Base-by-base conservation (phyloP, 2,329 filamentous ascomycete species). In the Nemania serpens region DNA sequence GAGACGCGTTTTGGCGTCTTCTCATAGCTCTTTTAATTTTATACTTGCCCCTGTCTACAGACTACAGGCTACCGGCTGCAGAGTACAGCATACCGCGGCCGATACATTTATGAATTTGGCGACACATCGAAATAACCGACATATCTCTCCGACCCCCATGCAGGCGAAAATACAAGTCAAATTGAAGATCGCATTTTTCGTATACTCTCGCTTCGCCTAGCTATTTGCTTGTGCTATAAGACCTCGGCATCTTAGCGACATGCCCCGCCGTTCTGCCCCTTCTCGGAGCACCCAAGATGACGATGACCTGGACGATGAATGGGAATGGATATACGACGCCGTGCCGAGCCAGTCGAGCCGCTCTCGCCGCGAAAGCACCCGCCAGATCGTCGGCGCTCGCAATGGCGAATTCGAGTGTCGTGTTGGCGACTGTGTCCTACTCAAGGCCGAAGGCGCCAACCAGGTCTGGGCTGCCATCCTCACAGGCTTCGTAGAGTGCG, bases 391-490 rank as follows among this genome's bases (percentile, higher is more conserved):
- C 42, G 95, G 91, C 3, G 95, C 94, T 18, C 86, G 86, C 25
- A 93, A 93, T 83, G 93, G 93, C 22, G 81, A 75, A 12, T 97
- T 97, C 66, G 84, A 89, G 71, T 97, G 93, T 77, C 83, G 79
- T 55, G 74, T 97, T 39, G 95, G 95, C 46, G 93, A 99, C 71
- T 85, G 87, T 18, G 89, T 98, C 37, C 81, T 98, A 42, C 82
- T 99, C 57, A 96, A 96, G 75, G 91, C 93, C 1, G 91, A 96
- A 41, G 92, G 91, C 3, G 85, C 86, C 42, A 91, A 91, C 66
- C 92, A 96, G 70, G 90, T 93, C 11, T 99, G 95, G 93, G 90
- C 96, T 2, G 95, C 91, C 36, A 87, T 99, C 63, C 89, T 97
- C 54, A 90, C 89, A 70, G 88, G 91, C 45, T 97, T 99, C 67